Evolutionary conservation across 1,284 basidiomycete species (phyloP).

Genomic region (Exobasidium cylindrosporum): DNA sequence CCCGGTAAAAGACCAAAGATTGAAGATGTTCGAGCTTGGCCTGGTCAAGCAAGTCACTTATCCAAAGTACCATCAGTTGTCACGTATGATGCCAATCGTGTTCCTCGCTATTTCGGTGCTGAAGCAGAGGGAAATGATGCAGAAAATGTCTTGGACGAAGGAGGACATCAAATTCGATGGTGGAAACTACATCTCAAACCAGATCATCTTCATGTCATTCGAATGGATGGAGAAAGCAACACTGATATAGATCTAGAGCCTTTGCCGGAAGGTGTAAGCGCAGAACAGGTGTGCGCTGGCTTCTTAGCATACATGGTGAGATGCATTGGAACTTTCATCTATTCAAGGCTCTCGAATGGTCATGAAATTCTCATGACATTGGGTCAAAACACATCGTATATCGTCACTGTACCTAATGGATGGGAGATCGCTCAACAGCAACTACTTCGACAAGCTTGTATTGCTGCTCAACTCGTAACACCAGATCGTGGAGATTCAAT

Average conservation of each 20-base stretch:
- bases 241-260: slow-evolving; percentile 17
- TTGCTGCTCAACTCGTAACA: slow-evolving; percentile 20
- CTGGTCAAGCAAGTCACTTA: slow-evolving; percentile 18
- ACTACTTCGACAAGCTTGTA: slow-evolving; percentile 18
- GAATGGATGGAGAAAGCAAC: slow-evolving; percentile 14
- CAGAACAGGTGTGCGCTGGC: slow-evolving; percentile 19
- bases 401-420: slow-evolving; percentile 18
- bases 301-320: slow-evolving; percentile 21
- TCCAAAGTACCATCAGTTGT: slow-evolving; percentile 23
- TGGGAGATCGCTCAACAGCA: slow-evolving; percentile 22
- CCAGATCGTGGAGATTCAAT: slow-evolving; percentile 18
- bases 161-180: slow-evolving; percentile 18
- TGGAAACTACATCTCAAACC: slow-evolving; percentile 21
- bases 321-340: slow-evolving; percentile 21
- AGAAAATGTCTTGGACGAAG: slow-evolving; percentile 16
- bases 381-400: slow-evolving; percentile 18
- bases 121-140: slow-evolving; percentile 20
- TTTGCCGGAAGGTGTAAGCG: slow-evolving; percentile 15
- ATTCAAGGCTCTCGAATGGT: slow-evolving; percentile 17
- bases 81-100: slow-evolving; percentile 17
- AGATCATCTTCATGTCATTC: slow-evolving; percentile 18
- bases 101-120: slow-evolving; percentile 18
- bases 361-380: slow-evolving; percentile 15
- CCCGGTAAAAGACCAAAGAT: slow-evolving; percentile 20
- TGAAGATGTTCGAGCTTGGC: slow-evolving; percentile 19